phyloP scores from a whole-genome alignment of 129 eudicot genomes.

The Centaurea solstitialis region DNA sequence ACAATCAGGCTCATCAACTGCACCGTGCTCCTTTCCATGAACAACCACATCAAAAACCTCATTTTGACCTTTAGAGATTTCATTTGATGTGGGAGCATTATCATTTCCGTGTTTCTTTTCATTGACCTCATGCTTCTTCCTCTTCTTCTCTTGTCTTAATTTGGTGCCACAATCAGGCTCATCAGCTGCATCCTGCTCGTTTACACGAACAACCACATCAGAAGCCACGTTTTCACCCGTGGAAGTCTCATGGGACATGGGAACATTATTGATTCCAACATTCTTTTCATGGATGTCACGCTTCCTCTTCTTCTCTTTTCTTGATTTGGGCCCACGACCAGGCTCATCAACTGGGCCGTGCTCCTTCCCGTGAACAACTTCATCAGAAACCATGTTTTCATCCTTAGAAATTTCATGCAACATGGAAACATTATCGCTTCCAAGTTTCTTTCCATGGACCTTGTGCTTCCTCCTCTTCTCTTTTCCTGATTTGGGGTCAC shows the following conservation, averaged over 20 bases:
- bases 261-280: no score
- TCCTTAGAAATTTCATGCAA: background rate
- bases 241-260: no score
- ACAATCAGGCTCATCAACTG: no score
- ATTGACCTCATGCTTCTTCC: background rate
- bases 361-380: background rate
- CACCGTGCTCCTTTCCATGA: background rate
- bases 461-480: background rate
- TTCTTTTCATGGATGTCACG: background rate
- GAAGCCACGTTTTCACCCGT: background rate
- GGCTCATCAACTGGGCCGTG: no score
- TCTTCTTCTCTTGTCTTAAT: constrained; percentile 13
- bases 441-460: background rate
- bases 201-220: background rate
- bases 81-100: no score
- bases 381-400: background rate
- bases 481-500: background rate
- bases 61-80: no score
- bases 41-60: background rate
- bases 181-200: background rate
- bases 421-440: background rate
- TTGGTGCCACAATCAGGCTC: background rate
- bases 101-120: background rate
- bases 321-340: background rate
- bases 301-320: constrained; percentile 13